Conservation (phyloP, 495 filamentous ascomycete genomes). For the Hypomontagnella submonticulosa region DNA sequence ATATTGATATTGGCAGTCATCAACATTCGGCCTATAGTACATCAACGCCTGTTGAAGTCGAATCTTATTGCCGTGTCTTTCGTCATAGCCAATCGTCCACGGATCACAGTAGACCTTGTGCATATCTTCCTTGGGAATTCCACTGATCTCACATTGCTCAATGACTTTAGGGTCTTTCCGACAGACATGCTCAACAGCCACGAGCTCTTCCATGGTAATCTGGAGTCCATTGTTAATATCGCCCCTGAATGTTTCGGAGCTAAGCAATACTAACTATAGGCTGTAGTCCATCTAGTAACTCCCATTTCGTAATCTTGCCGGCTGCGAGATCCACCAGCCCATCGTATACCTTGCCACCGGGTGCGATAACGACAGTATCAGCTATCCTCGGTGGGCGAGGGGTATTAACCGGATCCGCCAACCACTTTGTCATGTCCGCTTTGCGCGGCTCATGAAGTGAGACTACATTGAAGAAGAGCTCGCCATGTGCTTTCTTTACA, state of each 20-base stretch:
- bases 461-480: slow-evolving; percentile 87
- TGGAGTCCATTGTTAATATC: slow-evolving; percentile 44
- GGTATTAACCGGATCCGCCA: slow-evolving; percentile 68
- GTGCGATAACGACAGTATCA: slow-evolving; percentile 87
- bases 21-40: slow-evolving; percentile 90
- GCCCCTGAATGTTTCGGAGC: neutral
- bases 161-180: slow-evolving; percentile 89
- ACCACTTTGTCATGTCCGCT: slow-evolving; percentile 85
- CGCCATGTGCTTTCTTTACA: slow-evolving; percentile 75
- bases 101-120: slow-evolving; percentile 89
- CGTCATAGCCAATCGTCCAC: slow-evolving; percentile 97
- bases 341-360: slow-evolving; percentile 84
- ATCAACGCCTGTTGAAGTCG: slow-evolving; percentile 93
- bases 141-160: slow-evolving; percentile 88
- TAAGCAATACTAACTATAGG: slow-evolving; percentile 69
- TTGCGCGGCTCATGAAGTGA: slow-evolving; percentile 90
- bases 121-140: slow-evolving; percentile 89
- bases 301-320: slow-evolving; percentile 79
- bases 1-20: slow-evolving; percentile 91
- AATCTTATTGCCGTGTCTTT: slow-evolving; percentile 82
- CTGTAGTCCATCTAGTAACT: slow-evolving; percentile 81
- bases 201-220: slow-evolving; percentile 96
- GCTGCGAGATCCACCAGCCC: slow-evolving; percentile 81
- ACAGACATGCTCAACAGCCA: slow-evolving; percentile 83
- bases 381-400: slow-evolving; percentile 78